Percentiles rank a stretch among this genome's conserved stretches.
phyloP scores from a whole-genome alignment of 805 yeast species.

The Kodamaea nitidulidarum region DNA sequence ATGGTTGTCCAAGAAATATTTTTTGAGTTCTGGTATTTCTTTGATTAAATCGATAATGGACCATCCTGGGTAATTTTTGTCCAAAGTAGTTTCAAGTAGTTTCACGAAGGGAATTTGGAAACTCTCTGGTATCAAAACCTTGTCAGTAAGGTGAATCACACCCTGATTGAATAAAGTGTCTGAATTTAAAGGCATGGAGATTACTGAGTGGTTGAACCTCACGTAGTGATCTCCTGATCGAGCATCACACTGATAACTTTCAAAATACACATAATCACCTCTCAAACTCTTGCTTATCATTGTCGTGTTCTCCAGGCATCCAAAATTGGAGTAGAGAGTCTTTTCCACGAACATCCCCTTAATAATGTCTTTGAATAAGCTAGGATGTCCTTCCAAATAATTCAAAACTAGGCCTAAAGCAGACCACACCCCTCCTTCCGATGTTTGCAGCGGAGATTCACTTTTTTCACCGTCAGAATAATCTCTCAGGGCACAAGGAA shows the following conservation, averaged over 20 bases:
- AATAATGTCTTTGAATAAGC: constrained; percentile 50
- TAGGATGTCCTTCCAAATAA: constrained; percentile 51
- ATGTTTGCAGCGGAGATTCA: background rate
- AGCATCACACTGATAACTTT: constrained; percentile 17
- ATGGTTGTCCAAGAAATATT: constrained; percentile 33
- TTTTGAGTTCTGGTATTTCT: constrained; percentile 36
- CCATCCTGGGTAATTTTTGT: constrained; percentile 21
- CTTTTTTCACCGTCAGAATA: too few relatives aligned
- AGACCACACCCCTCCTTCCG: constrained; percentile 54
- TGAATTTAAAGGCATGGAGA: constrained; percentile 40
- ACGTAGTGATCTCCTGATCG: constrained; percentile 21
- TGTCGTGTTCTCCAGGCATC: constrained; percentile 19
- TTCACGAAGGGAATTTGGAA: constrained; percentile 53
- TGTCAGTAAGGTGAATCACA: constrained; percentile 67
- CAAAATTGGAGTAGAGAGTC: constrained; percentile 62
- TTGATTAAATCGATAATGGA: constrained; percentile 46
- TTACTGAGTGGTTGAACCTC: constrained; percentile 26
- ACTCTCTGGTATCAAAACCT: constrained; percentile 53
- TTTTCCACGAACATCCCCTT: constrained; percentile 59
- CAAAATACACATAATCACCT: constrained; percentile 26
- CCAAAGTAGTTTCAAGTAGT: constrained; percentile 52
- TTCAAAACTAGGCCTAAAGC: constrained; percentile 54
- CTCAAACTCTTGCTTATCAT: constrained; percentile 18
- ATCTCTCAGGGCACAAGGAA: constrained; percentile 57
- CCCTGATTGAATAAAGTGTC: constrained; percentile 82